Evolutionary conservation across 768 basidiomycete species (phyloP).

Genomic region (Ramaria rubella): DNA sequence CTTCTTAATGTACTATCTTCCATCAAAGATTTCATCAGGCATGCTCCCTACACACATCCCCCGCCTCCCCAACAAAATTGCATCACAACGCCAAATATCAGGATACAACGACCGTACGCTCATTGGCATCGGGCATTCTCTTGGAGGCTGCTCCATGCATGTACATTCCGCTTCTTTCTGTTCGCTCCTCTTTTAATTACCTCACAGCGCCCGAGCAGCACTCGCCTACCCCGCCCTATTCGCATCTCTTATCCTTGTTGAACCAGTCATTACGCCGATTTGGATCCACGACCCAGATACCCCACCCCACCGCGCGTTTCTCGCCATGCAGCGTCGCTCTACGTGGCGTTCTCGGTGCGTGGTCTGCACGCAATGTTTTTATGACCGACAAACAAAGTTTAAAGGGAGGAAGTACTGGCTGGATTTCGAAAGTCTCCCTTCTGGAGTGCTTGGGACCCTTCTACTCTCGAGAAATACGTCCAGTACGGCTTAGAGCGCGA

Average conservation of each 20-base stretch:
- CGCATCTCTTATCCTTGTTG: constrained; percentile 64
- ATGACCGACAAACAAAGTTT: too few relatives aligned
- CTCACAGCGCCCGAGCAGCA: constrained; percentile 55
- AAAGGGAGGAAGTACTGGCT: constrained; percentile 53
- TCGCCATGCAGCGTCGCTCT: constrained; percentile 52
- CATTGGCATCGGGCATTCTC: constrained; percentile 74
- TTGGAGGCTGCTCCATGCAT: constrained; percentile 73
- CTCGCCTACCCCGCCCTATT: constrained; percentile 59
- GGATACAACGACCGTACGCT: constrained; percentile 53
- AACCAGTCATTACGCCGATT: constrained; percentile 57
- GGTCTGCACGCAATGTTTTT: too few relatives aligned
- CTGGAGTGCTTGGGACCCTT: constrained; percentile 66
- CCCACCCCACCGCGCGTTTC: constrained; percentile 19
- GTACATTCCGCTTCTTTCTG: constrained; percentile 24
- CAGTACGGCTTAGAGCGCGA: constrained; percentile 45
- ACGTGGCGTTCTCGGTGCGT: constrained; percentile 62
- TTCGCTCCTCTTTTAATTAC: neutral
- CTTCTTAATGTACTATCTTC: constrained; percentile 65
- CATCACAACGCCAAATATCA: constrained; percentile 32
- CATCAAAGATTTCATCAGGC: constrained; percentile 29
- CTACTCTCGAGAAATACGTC: constrained; percentile 52
- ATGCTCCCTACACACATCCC: constrained; percentile 47
- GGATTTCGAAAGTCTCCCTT: constrained; percentile 50
- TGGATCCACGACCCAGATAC: neutral
- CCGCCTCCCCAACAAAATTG: constrained; percentile 39